Evolutionary conservation across 1,139 yeast species (phyloP).

Genomic region (Kluyveromyces sp.): DNA sequence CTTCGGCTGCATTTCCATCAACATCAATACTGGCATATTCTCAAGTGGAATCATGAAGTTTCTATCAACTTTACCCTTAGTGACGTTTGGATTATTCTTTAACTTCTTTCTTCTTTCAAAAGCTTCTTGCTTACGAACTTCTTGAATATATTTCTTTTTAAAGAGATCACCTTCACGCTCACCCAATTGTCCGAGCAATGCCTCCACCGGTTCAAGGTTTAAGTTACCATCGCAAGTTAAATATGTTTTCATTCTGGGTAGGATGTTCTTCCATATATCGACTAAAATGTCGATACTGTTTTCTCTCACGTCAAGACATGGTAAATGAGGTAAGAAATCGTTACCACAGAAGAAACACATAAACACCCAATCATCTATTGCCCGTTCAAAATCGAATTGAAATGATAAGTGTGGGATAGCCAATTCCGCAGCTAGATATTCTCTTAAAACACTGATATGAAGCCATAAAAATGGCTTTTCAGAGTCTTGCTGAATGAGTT

Average conservation of each 20-base stretch:
- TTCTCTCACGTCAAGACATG: constrained; percentile 90
- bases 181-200: constrained; percentile 57
- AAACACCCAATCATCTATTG: constrained; percentile 97
- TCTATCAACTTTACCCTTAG: constrained; percentile 58
- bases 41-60: constrained; percentile 68
- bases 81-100: constrained; percentile 36
- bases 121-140: constrained; percentile 55
- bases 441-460: constrained; percentile 79
- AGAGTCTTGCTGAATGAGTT: constrained; percentile 48
- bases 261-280: constrained; percentile 69
- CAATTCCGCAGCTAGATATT: constrained; percentile 79
- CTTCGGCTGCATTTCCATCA: constrained; percentile 45
- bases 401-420: constrained; percentile 62
- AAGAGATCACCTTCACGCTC: constrained; percentile 76
- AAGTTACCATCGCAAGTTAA: constrained; percentile 86
- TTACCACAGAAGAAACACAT: constrained; percentile 99
- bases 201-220: constrained; percentile 68
- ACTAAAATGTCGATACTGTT: constrained; percentile 81
- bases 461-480: constrained; percentile 91
- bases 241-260: constrained; percentile 64
- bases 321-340: constrained; percentile 95
- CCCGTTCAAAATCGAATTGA: constrained; percentile 83
- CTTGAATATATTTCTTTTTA: constrained; percentile 57
- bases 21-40: constrained; percentile 72
- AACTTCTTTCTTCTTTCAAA: constrained; percentile 50